Conservation (phyloP, 441 rosid genomes). For the Erodium trifolium region DNA sequence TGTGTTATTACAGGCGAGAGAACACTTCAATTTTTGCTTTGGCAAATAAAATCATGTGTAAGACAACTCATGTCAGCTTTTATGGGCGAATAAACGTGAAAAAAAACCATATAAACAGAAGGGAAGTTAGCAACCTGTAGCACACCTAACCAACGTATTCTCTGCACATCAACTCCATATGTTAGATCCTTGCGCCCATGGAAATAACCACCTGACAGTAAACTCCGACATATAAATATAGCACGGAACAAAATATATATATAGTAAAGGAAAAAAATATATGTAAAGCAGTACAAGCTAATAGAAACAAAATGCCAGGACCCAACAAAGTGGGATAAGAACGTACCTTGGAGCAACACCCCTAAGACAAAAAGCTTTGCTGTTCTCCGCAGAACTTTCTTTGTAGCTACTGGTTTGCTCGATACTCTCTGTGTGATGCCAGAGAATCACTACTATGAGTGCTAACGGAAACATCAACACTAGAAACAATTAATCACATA, state of each 20-base stretch:
- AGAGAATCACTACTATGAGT: slow-evolving; percentile 13
- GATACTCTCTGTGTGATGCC: slow-evolving; percentile 35
- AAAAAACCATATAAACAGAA: neutral
- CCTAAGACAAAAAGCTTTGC: slow-evolving; percentile 42
- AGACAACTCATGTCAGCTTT: neutral
- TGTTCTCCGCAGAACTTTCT: slow-evolving; percentile 40
- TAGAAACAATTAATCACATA: neutral
- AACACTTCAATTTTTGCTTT: neutral
- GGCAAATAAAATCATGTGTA: neutral
- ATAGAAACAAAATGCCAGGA: neutral
- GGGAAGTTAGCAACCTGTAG: slow-evolving; percentile 34
- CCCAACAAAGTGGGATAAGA: neutral
- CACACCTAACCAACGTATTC: slow-evolving; percentile 53
- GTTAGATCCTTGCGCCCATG: slow-evolving; percentile 43
- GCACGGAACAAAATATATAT: neutral
- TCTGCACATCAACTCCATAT: slow-evolving; percentile 48
- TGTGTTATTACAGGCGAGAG: neutral
- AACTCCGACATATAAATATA: neutral
- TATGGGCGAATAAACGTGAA: neutral
- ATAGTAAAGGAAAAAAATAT: neutral
- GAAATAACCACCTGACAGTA: slow-evolving; percentile 41
- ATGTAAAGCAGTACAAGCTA: neutral
- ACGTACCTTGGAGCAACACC: slow-evolving; percentile 47
- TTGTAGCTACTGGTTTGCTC: slow-evolving; percentile 36
- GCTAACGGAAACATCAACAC: neutral